Evolutionary conservation across 202 grass and related monocot species (phyloP), one percentile per base, ranked within the genome.

Genomic region (Hordeum pubiflorum): DNA sequence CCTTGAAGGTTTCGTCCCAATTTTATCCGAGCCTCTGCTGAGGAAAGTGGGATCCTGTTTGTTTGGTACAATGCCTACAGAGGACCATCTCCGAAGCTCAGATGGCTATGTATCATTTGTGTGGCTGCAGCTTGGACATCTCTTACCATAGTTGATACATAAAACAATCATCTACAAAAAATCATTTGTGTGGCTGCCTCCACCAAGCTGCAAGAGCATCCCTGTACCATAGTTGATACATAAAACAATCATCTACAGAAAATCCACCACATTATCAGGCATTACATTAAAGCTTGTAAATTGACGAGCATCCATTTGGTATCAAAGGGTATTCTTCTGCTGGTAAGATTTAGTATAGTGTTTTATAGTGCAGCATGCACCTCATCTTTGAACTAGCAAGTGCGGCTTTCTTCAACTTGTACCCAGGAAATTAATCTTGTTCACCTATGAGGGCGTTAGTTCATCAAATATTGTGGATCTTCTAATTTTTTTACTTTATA

Each of bases 21-120:
- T 99, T 93, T 83, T 98, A 99, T 85, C 80, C 92, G 10, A 87
- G 90, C 66, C 88, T 95, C 63, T 93, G 95, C 23, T 94, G 65
- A 89, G 20, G 50, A 32, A 87, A 90, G 80, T 80, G 83, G 58
- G 78, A 76, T 59, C 68, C 82, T 20, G 80, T 91, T 31, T 61
- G 81, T 59, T 75, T 10, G 77, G 55, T 86, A 69, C 41, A 70
- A 84, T 64, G 75, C 66, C 27, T 89, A 83, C 69, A 75, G 82
- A 68, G 74, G 31, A 69, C 50, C 70, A 70, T 87, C 82, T 43
- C 29, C 67, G 23, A 88, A 86, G 60, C 66, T 75, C 22, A 72
- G 83, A 63, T 75, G 76, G 63, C 58, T 77, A 41, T 58, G 81
- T 31, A 21, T 75, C 81, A 89, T 76, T 37, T 75, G 50, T 48